These are phyloP conservation scores for Taiozyma sp. DNA, from an alignment of 1,139 yeast species.

Conservation along the genomic window DNA sequence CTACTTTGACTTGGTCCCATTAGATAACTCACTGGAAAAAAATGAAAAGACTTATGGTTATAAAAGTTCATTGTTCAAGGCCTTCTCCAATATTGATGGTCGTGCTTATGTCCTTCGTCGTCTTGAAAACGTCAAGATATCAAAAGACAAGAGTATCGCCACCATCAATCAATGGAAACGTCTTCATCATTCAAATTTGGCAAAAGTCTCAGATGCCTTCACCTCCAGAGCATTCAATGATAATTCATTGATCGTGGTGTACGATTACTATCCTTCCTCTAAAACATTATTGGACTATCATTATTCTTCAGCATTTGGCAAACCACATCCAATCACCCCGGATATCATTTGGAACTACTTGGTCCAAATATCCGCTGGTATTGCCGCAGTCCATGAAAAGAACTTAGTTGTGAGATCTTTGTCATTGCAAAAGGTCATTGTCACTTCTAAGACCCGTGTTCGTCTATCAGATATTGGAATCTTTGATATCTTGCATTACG, in stretches of 20 bases:
- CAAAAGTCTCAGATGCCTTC: constrained; percentile 72
- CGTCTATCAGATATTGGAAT: constrained; percentile 70
- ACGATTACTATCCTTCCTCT: constrained; percentile 66
- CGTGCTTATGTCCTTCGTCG: constrained; percentile 70
- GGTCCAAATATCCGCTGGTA: constrained; percentile 66
- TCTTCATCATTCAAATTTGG: constrained; percentile 52
- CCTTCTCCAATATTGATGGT: constrained; percentile 75
- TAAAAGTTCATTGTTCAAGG: constrained; percentile 67
- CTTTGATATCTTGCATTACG: constrained; percentile 52
- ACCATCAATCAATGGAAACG: constrained; percentile 47
- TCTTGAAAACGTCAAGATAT: constrained; percentile 55
- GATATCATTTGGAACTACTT: constrained; percentile 69
- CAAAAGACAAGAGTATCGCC: constrained; percentile 51
- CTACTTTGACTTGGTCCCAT: constrained; percentile 83
- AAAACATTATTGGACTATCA: constrained; percentile 52
- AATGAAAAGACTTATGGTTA: constrained; percentile 53
- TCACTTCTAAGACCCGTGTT: constrained; percentile 62
- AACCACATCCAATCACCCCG: constrained; percentile 48
- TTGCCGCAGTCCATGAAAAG: constrained; percentile 54
- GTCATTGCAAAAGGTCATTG: constrained; percentile 63
- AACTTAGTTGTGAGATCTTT: constrained; percentile 60
- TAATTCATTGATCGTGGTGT: constrained; percentile 54
- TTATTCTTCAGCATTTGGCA: constrained; percentile 30
- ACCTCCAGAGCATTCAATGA: constrained; percentile 86
- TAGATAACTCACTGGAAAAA: constrained; percentile 55